Base-by-base conservation (phyloP, 106 monocot species). In the Vanilla planifolia region DNA sequence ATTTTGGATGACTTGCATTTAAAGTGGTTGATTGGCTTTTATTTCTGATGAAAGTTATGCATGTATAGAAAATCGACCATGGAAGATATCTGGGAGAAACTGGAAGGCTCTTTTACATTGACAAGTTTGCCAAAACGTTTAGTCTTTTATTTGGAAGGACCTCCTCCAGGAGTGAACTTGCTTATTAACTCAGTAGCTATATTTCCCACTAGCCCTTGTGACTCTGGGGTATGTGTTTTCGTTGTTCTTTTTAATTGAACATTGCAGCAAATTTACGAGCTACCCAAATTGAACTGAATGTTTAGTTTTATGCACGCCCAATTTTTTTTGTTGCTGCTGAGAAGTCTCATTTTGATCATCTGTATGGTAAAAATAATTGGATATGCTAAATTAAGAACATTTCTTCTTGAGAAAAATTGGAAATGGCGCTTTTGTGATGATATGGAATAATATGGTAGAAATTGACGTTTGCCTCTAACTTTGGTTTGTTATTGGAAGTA, bases 111-210 rank as follows among this genome's bases (percentile, higher is more conserved):
- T 23, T 88, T 88, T 71, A 52, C 75, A 42, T 64, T 83, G 46
- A 35, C 63, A 67, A 83, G 45, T 46, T 26, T 76, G 65, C 79
- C 79, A 39, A 64, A 60, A 35, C 73, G 60, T 24, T 51, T 61
- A 16, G 27, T 88, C 6, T 83, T 88, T 65, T 88, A 79, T 74
- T 45, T 88, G 48, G 82, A 83, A 74, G 87, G 87, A 16, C 87
- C 87, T 55, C 51, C 82, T 59, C 63, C 75, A 36, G 87, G 79
- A 52, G 56, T 83, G 25, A 73, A 83, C 42, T 41, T 88, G 39
- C 83, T 88, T 21, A 73, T 88, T 58, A 66, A 79, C 61, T 73
- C 76, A n/a, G 73, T 83, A 5, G 48, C 27, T 25, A 52, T 86
- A 25, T 75, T 63, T 22, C 75, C 21, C 51, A 63, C 70, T 10